Base-by-base conservation (phyloP, 805 yeast species). In the Pichia manshurica region DNA sequence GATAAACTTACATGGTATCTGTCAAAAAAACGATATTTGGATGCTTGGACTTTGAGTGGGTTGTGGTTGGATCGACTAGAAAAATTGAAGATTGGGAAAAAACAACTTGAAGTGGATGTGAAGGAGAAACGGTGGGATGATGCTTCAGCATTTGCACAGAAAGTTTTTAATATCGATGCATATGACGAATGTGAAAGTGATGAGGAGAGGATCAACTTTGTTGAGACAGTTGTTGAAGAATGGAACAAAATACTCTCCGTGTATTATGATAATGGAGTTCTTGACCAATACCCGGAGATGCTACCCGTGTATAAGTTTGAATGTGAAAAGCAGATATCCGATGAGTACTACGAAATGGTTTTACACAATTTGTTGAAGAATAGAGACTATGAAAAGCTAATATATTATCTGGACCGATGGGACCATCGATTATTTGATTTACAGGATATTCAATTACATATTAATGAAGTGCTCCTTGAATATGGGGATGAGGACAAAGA, bases 11-110 rank as follows among this genome's bases (percentile, higher is more conserved):
- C 78, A 4, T 91, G 97, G 96, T 83, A 72, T 49, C 49, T 79
- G 3, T 78, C 78, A 1, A 75, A 69, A 34, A 72, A 73, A 2
- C 64, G 69, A 45, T 86, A 65, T 56, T 65, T 71, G 16, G 81
- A 81, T 38, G 97, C 97, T 0, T 91, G 96, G 95, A 72, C 74
- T 36, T 79, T 87, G 59, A 77, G 93, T 49, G 77, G 72, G 42
- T 76, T 75, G 53, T 67, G 86, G 52, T 68, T 83, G 1, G 63
- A 71, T 9, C 70, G 72, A 10, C 50, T 59, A 3, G 78, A 78
- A 50, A 64, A 91, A 43, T 62, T 83, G 10, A 67, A 72, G 34
- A 70, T 79, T 33, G 97, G 96, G 2, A 56, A 79, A 6, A 70
- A 72, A 39, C 80, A 80, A 61, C 69, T 78, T 16, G 73, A 78